A percentile compares a stretch with the other conserved stretches of the same genome.
Conservation (phyloP, 345 rosid species). For the Ailanthus altissimus region DNA sequence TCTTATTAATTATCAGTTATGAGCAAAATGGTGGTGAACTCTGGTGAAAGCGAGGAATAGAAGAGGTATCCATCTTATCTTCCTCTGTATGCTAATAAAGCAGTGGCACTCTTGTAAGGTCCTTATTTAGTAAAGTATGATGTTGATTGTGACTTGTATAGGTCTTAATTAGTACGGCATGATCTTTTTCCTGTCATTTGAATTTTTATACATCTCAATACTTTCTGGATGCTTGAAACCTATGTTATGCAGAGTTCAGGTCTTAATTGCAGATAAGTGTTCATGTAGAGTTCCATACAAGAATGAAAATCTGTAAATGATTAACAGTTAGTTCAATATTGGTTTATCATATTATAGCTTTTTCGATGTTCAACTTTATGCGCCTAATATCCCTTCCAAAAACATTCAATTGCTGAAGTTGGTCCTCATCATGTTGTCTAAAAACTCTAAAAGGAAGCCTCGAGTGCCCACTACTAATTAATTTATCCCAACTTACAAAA, state of each 20-base stretch:
- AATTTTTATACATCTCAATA: slow-evolving; percentile 12
- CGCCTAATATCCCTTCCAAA: slow-evolving; percentile 8
- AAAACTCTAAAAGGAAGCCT: not conserved
- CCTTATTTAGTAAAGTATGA: slow-evolving; percentile 13
- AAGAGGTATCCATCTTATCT: slow-evolving; percentile 31
- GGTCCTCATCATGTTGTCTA: not conserved
- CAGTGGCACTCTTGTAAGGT: slow-evolving; percentile 26
- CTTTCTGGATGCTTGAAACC: not conserved
- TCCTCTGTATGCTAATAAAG: slow-evolving; percentile 38
- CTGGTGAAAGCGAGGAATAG: slow-evolving; percentile 22
- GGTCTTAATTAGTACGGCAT: slow-evolving; percentile 16
- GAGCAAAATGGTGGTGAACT: slow-evolving; percentile 31
- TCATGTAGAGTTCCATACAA: not conserved
- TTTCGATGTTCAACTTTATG: not conserved
- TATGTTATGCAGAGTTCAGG: not conserved
- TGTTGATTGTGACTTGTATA: slow-evolving; percentile 15
- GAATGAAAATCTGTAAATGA: not conserved
- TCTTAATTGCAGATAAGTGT: not conserved
- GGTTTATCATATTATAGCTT: not conserved
- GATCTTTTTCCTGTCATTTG: slow-evolving; percentile 6
- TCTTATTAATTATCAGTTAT: slow-evolving; percentile 37
- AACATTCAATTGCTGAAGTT: not conserved
- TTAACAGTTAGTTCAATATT: slow-evolving; percentile 6
- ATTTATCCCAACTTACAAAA: slow-evolving; percentile 2
- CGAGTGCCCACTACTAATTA: not conserved